A percentile compares a stretch with the other conserved stretches of the same genome.
Evolutionary conservation across 192 early-diverging fungal species (phyloP).

Genomic region (Linnemannia zychae): DNA sequence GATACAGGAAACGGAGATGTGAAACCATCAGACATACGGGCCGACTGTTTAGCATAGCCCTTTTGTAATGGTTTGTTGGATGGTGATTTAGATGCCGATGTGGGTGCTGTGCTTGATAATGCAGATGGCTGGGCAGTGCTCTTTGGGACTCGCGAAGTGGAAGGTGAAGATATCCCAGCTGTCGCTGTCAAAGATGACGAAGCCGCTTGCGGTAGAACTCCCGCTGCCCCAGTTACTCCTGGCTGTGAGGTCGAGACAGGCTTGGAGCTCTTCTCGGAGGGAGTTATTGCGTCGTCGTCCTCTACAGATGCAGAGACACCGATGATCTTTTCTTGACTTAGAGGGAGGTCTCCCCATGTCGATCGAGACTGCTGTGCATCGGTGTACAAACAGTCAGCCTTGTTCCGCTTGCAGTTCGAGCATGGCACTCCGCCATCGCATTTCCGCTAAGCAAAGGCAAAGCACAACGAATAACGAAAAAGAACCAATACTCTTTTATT

Average conservation of each 20-base stretch:
- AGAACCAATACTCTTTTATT: background rate
- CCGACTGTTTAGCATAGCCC: background rate
- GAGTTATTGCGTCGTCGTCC: background rate
- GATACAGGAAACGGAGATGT: background rate
- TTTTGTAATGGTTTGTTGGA: background rate
- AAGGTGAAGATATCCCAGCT: background rate
- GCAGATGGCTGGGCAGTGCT: background rate
- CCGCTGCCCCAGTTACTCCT: background rate
- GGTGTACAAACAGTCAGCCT: constrained; percentile 47
- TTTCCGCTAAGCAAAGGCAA: constrained; percentile 31
- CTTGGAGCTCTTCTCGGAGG: background rate
- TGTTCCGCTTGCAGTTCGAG: constrained; percentile 55
- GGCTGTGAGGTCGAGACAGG: background rate
- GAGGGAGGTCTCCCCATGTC: constrained; percentile 49
- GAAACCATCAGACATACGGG: background rate
- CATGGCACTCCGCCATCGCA: constrained; percentile 54
- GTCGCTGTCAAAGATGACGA: background rate
- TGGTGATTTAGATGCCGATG: background rate
- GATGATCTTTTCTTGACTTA: constrained; percentile 45
- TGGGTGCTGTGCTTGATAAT: background rate
- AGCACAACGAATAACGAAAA: background rate
- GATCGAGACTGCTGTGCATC: constrained; percentile 55
- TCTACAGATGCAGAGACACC: constrained; percentile 22
- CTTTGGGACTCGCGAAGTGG: background rate
- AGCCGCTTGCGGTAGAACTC: too few species aligned